Conservation (phyloP, 2,329 filamentous ascomycete genomes). For the Cordyceps farinosa region DNA sequence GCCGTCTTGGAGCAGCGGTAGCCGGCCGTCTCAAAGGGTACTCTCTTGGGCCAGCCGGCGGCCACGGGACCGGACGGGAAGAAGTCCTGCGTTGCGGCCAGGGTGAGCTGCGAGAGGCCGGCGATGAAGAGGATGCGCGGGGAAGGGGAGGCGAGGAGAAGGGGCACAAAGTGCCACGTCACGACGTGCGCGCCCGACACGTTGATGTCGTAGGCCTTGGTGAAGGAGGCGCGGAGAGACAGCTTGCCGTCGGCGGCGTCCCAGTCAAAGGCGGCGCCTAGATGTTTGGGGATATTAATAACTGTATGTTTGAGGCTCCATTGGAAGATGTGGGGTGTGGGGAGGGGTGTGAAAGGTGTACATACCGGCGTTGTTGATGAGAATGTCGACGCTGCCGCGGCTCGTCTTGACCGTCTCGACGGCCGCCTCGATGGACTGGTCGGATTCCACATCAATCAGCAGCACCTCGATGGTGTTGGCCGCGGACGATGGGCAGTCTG, state of each 20-base stretch:
- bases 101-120: constrained; percentile 34
- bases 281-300: background rate
- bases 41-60: constrained; percentile 40
- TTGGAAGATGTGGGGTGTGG: too few species aligned
- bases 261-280: constrained; percentile 43
- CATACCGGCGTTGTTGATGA: constrained; percentile 58
- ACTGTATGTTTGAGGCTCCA: background rate
- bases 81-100: constrained; percentile 10
- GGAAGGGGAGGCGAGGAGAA: constrained; percentile 41
- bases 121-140: constrained; percentile 50
- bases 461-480: constrained; percentile 43
- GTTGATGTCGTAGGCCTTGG: constrained; percentile 48
- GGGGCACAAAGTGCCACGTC: constrained; percentile 35
- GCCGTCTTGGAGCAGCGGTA: constrained; percentile 43
- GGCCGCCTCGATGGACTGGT: constrained; percentile 48
- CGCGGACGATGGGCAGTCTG: constrained; percentile 38
- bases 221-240: constrained; percentile 39
- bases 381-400: constrained; percentile 45
- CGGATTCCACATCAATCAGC: constrained; percentile 51
- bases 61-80: constrained; percentile 18
- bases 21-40: constrained; percentile 16
- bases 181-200: constrained; percentile 39
- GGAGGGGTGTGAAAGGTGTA: constrained; percentile 5
- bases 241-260: constrained; percentile 25
- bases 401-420: constrained; percentile 40